Base-by-base conservation (phyloP, 2,329 filamentous ascomycete genomes). In the Claviceps quebecensis region DNA sequence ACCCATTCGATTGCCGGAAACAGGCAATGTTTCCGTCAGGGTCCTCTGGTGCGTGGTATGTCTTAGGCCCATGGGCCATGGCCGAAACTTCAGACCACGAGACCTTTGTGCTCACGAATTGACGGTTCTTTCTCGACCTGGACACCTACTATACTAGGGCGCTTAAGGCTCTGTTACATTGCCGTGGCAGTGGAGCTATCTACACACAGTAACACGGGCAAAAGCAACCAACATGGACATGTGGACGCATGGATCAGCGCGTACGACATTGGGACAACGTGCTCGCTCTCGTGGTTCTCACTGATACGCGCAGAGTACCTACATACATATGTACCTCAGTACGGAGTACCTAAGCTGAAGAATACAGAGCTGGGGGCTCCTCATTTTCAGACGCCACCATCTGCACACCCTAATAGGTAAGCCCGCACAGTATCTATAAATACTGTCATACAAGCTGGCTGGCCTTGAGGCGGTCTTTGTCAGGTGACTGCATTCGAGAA, bases 21-120 rank as follows among this genome's bases (percentile, higher is more conserved):
- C 22, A 29, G 49, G 49, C 34, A 51, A 44, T 51, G 45, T 17
- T 29, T 34, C 50, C 26, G 50, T 36, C 45, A 47, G 38, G 45
- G 45, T 40, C 16, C 7, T 45, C 36, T 16, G 26, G 13, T 46
- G 29, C 29, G 9, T 26, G 36, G 37, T 29, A 2, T 48, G 43
- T n/a, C 13, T 39, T n/a, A 8, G 22, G n/a, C 43, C 43, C 16
- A 9, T n/a, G 23, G 23, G 23, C 23, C 23, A 34, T 34, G 43
- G 8, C 16, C n/a, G 4, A 46, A 29, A 37, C 45, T 29, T 46
- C 45, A 17, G 45, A 36, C 45, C 45, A 46, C n/a, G 26, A 22
- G 9, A 29, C 29, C 43, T 8, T 45, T 45, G 16, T 44, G 41
- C 22, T 23, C 43, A 6, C 19, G 41, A 44, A 45, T 29, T 22